Evolutionary conservation across 202 grass and related monocot genomes (phyloP), one percentile per base, ranked within the genome.

Genomic region (Digitaria exilis): DNA sequence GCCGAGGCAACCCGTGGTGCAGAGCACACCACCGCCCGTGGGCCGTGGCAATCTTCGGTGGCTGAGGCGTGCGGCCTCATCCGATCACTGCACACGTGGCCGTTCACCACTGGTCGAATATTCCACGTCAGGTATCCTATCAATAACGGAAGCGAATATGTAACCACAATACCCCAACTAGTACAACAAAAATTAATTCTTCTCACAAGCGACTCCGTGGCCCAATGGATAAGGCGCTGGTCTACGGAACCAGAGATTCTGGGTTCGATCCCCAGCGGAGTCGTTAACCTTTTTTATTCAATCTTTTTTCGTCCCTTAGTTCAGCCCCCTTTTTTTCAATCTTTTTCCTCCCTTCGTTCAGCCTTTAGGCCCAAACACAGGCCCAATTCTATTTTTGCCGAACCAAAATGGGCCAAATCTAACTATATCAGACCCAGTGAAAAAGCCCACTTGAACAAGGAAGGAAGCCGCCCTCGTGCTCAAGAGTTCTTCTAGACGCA

Each of bases 201-300:
- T 0, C 22, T 1, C 2, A 28, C 56, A 29, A 60, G 58, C 2
- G 94, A 90, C 86, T 92, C 83, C 92, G 63, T 94, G 94, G 92
- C 94, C 90, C 89, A 90, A 94, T 94, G 89, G 91, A 90, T 92
- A 92, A 94, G 91, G 89, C 91, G 91, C 85, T 94, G 83, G 88
- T 94, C 94, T 97, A 94, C 91, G 94, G 81, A 94, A 94, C 89
- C 87, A 94, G 91, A 94, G 89, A 97, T 90, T 97, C 85, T 97
- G 31, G 88, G 90, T 97, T 97, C 88, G 88, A 95, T 97, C 92
- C 90, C 90, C 90, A 93, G 92, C 79, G 88, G 90, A 94, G 91
- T 94, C 91, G 74, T 11, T 25, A 3, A n/a, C n/a, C n/a, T n/a
- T n/a, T n/a, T n/a, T n/a, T 1, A 18, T 48, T 6, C 7, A 4